Conservation (phyloP, 257 asterid species). For the Solanum medicagineum region DNA sequence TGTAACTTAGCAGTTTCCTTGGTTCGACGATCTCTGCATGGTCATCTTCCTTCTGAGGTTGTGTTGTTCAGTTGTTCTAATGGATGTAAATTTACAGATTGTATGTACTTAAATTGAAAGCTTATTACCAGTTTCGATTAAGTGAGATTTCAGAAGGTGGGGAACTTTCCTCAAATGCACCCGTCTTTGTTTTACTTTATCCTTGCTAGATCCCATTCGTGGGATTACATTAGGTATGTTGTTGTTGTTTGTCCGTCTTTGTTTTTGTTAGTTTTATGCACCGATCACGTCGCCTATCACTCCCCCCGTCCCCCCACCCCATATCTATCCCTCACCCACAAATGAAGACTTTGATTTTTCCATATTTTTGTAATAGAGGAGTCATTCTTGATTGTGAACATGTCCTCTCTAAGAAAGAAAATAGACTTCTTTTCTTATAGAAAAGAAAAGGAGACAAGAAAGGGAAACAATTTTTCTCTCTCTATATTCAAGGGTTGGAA, state of each 20-base stretch:
- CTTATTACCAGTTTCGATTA: not conserved
- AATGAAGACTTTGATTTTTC: not conserved
- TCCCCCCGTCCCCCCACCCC: not conserved
- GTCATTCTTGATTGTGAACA: not conserved
- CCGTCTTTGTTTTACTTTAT: not conserved
- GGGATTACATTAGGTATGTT: not conserved
- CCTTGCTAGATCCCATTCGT: not conserved
- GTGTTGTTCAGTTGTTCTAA: not conserved
- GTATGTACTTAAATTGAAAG: not conserved
- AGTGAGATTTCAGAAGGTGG: not conserved
- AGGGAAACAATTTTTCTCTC: not conserved
- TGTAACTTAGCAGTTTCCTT: not conserved
- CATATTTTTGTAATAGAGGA: not conserved
- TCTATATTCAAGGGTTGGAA: not conserved
- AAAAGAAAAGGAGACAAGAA: not conserved
- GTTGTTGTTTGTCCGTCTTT: not conserved
- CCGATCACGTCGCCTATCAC: accelerated
- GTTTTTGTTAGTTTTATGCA: not conserved
- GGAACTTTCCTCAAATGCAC: not conserved
- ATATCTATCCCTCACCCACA: not conserved
- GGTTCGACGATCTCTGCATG: not conserved
- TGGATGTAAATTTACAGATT: not conserved
- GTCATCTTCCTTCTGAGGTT: not conserved
- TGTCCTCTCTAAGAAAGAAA: not conserved
- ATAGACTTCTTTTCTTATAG: not conserved